Evolutionary conservation across 495 filamentous ascomycete genomes (phyloP).

Genomic region (Tirmania nivea): DNA sequence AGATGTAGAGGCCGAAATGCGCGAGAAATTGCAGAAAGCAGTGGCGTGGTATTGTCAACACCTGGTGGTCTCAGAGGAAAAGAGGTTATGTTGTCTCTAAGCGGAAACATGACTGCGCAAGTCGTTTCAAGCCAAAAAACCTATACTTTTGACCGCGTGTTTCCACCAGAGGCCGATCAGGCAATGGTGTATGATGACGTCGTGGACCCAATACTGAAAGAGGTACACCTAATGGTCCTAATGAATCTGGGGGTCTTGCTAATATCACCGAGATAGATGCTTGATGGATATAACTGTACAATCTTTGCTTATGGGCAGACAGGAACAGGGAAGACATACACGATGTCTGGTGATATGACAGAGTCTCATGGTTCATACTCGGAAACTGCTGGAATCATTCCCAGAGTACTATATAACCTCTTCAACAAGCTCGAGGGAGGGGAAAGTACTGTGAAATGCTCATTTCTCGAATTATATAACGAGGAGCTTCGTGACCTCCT

Average conservation of each 20-base stretch:
- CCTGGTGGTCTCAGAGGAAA: slow-evolving; percentile 62
- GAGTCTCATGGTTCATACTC: slow-evolving; percentile 65
- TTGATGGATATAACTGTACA: slow-evolving; percentile 91
- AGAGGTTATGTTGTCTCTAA: slow-evolving; percentile 65
- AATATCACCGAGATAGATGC: slow-evolving; percentile 37
- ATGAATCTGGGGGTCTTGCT: background rate
- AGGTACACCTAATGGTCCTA: slow-evolving; percentile 33
- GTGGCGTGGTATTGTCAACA: slow-evolving; percentile 69
- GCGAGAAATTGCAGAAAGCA: slow-evolving; percentile 79
- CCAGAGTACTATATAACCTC: slow-evolving; percentile 62
- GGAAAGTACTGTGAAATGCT: slow-evolving; percentile 86
- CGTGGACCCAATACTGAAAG: slow-evolving; percentile 72
- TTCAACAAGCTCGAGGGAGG: slow-evolving; percentile 69
- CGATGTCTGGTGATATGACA: slow-evolving; percentile 95
- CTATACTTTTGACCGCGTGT: slow-evolving; percentile 91
- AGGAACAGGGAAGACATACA: slow-evolving; percentile 95
- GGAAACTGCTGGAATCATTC: slow-evolving; percentile 84
- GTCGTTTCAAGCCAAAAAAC: slow-evolving; percentile 73
- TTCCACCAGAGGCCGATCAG: slow-evolving; percentile 88
- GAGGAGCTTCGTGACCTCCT: slow-evolving; percentile 85
- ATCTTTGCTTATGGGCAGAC: slow-evolving; percentile 98
- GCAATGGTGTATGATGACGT: slow-evolving; percentile 82
- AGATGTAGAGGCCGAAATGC: slow-evolving; percentile 83
- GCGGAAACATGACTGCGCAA: slow-evolving; percentile 36
- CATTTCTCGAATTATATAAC: slow-evolving; percentile 96